These are phyloP conservation scores for Akanthomyces lecanii DNA, from an alignment of 2,329 filamentous ascomycete species.

Conservation along the genomic window DNA sequence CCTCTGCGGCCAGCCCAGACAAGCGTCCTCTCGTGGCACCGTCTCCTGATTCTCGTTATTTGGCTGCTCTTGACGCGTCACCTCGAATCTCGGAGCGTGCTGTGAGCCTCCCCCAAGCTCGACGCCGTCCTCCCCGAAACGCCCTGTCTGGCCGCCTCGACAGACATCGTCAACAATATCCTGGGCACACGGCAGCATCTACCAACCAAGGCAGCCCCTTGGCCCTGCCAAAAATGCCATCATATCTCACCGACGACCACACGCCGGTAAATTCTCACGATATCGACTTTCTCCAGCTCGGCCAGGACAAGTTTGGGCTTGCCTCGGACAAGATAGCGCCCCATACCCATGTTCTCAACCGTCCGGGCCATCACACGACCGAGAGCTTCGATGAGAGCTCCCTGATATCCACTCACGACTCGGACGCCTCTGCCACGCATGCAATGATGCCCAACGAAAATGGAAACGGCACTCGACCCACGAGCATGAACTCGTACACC, in stretches of 20 bases:
- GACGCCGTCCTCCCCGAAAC: not conserved
- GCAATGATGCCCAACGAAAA: conserved; percentile 42
- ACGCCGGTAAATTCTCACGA: conserved; percentile 39
- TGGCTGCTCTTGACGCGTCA: not conserved
- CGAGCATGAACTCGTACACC: conserved; percentile 56
- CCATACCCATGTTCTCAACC: conserved; percentile 34
- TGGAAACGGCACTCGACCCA: conserved; percentile 35
- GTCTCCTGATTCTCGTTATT: not conserved
- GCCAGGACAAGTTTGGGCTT: conserved; percentile 37
- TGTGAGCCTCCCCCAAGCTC: not conserved
- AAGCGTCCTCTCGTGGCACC: conserved; percentile 7
- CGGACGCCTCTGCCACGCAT: conserved; percentile 45
- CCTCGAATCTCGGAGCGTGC: conserved; percentile 1
- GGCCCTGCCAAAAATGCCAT: conserved; percentile 44
- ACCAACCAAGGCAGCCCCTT: not conserved
- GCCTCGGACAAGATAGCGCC: conserved; percentile 31
- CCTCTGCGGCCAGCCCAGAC: conserved; percentile 10
- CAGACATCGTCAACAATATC: not conserved
- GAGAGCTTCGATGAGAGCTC: conserved; percentile 53
- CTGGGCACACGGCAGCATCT: conserved; percentile 2
- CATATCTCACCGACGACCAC: conserved; percentile 47
- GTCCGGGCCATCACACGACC: conserved; percentile 43
- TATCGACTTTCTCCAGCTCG: conserved; percentile 42
- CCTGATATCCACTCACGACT: conserved; percentile 49
- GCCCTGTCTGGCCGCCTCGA: not conserved